phyloP scores from a whole-genome alignment of 164 flowering plant genomes.

The Kalanchoe fedtschenkoi region DNA sequence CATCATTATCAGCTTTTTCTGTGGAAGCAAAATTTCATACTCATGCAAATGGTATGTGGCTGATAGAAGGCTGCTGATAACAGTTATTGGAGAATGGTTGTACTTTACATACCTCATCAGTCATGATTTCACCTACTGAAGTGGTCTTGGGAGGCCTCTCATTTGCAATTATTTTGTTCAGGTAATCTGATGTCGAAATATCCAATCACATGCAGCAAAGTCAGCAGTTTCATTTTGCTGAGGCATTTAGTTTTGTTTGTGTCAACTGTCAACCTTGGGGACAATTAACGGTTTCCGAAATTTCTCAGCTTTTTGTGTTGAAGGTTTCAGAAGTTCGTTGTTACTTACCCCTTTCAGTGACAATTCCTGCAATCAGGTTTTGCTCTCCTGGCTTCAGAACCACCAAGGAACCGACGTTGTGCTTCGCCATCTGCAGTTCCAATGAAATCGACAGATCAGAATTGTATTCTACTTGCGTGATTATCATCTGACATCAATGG shows the following conservation, averaged over 20 bases:
- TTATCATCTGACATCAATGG: not conserved
- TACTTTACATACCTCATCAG: constrained; percentile 52
- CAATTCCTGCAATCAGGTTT: constrained; percentile 59
- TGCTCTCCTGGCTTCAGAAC: constrained; percentile 69
- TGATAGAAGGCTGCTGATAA: not conserved
- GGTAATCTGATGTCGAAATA: constrained; percentile 37
- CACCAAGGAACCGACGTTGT: constrained; percentile 71
- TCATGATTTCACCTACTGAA: constrained; percentile 79
- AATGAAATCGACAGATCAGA: not conserved
- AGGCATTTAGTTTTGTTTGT: not conserved
- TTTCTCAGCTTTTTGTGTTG: not conserved
- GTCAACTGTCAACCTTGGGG: no score
- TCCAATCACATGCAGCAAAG: not conserved
- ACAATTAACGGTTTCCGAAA: no score
- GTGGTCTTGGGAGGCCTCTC: constrained; percentile 59
- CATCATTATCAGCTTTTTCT: constrained; percentile 74
- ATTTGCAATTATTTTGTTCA: constrained; percentile 50
- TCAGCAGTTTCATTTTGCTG: constrained; percentile 7
- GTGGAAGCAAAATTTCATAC: constrained; percentile 11
- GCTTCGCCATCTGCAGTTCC: constrained; percentile 56
- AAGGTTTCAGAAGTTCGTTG: not conserved
- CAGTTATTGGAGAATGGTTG: not conserved
- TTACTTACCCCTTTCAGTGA: constrained; percentile 74
- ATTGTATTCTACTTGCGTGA: not conserved
- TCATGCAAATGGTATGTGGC: not conserved